Evolutionary conservation across 495 filamentous ascomycete species (phyloP), one percentile per base, ranked within the genome.

Genomic region (Hypomontagnella monticulosa): DNA sequence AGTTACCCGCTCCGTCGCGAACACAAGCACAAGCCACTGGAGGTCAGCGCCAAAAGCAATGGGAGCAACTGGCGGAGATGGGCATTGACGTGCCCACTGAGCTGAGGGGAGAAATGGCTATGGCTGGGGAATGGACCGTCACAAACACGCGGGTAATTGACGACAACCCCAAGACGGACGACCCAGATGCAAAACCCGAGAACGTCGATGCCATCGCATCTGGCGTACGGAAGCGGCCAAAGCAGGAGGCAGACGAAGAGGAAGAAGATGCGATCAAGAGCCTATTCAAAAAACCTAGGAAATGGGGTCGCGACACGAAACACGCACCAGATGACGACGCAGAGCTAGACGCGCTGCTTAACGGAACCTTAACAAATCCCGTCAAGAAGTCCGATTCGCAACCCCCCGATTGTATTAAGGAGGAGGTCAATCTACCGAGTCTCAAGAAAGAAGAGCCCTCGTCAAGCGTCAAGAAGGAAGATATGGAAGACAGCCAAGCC

Each of bases 121-220:
- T 97, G 80, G 88, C 88, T n/a, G 92, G 95, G 16, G 90, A 95
- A 43, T 99, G 95, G 95, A 84, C 91, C 69, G 89, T 88, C 5
- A 84, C 91, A 0, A 83, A 84, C 2, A 85, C 88, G 71, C 75
- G 78, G 59, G 70, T 80, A 12, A 69, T 83, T 20, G 37, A 67
- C 12, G 52, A 71, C 34, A 36, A 38, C 30, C 56, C 62, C 34
- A 53, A 51, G 16, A 15, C 71, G 12, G 65, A 75, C 1, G 50
- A 71, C 4, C 50, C 37, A 9, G 72, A 71, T 27, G 56, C 52
- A 11, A 71, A 67, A 41, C 65, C 66, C 4, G 27, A 70, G 38
- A 71, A 73, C 53, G 78, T 83, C 15, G 84, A 85, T 27, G 75
- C 79, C 5, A 76, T 80, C 9, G 78, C 87, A 2, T 71, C 74